A percentile compares a stretch with the other conserved stretches of the same genome.
Evolutionary conservation across 2,329 filamentous ascomycete species (phyloP).

Genomic region (Cladosporium colombiae): DNA sequence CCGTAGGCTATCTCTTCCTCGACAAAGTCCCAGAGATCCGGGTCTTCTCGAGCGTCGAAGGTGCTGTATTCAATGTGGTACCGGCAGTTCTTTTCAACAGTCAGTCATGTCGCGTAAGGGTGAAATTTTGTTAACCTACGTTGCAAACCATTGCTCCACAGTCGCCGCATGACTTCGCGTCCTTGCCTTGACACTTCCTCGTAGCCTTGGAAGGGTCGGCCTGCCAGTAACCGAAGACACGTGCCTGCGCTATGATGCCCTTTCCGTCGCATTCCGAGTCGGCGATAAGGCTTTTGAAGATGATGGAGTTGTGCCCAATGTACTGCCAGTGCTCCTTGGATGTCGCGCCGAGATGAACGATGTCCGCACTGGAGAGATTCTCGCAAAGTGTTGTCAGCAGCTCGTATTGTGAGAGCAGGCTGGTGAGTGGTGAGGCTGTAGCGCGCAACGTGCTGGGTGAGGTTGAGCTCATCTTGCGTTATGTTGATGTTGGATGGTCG

Average conservation of each 20-base stretch:
- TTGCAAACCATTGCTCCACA: constrained; percentile 24
- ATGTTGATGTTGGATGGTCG: background rate
- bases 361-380: constrained; percentile 20
- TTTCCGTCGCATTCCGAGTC: background rate
- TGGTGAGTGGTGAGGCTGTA: background rate
- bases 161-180: constrained; percentile 11
- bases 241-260: background rate
- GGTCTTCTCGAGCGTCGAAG: background rate
- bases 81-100: background rate
- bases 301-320: background rate
- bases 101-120: background rate
- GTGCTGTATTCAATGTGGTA: background rate
- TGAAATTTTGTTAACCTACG: background rate
- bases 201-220: background rate
- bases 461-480: background rate
- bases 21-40: too few species aligned
- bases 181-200: constrained; percentile 9
- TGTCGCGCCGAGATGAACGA: constrained; percentile 21
- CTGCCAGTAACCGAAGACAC: constrained; percentile 1
- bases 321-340: constrained; percentile 22
- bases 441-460: too few species aligned
- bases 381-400: background rate
- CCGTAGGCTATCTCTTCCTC: background rate
- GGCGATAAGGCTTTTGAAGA: background rate
- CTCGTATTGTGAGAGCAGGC: constrained; percentile 14